phyloP scores from a whole-genome alignment of 1,139 yeast species.

The Nakaseomyces kungkrabaensis region DNA sequence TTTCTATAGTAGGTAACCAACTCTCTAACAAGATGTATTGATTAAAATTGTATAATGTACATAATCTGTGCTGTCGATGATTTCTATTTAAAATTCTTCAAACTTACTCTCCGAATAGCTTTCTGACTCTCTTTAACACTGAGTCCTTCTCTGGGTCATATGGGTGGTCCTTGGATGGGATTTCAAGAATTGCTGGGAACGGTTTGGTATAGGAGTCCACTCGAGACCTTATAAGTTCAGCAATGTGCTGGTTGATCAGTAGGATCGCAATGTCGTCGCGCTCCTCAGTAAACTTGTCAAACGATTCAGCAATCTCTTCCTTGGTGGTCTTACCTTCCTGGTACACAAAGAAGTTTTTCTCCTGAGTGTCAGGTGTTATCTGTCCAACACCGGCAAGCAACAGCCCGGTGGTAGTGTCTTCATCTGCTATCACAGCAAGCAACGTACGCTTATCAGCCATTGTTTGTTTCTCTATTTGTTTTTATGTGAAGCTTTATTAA shows the following conservation, averaged over 20 bases:
- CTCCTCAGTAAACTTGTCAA: slow-evolving; percentile 60
- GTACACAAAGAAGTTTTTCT: slow-evolving; percentile 73
- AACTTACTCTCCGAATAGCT: slow-evolving; percentile 77
- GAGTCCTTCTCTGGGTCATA: slow-evolving; percentile 97
- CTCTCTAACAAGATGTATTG: too few relatives aligned
- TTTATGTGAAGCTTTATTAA: too few relatives aligned
- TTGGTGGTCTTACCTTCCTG: slow-evolving; percentile 69
- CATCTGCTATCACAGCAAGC: slow-evolving; percentile 92
- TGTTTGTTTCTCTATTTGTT: too few relatives aligned
- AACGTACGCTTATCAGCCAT: slow-evolving; percentile 54
- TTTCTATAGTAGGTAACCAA: too few relatives aligned
- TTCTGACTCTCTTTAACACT: slow-evolving; percentile 84
- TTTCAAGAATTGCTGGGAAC: slow-evolving; percentile 92
- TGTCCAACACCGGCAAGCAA: slow-evolving; percentile 94
- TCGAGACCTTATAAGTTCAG: slow-evolving; percentile 74
- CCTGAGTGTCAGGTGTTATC: slow-evolving; percentile 45
- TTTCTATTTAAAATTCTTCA: not conserved
- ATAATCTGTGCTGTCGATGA: not conserved
- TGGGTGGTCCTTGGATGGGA: slow-evolving; percentile 97
- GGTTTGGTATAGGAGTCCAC: slow-evolving; percentile 84
- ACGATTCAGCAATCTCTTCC: slow-evolving; percentile 67
- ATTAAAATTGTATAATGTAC: too few relatives aligned
- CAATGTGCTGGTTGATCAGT: slow-evolving; percentile 88
- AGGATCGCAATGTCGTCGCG: slow-evolving; percentile 90
- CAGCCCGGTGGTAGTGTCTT: slow-evolving; percentile 94